These are phyloP conservation scores for Globisporangium mamillatum DNA, from an alignment of 352 stramenopile species.

Conservation along the genomic window DNA sequence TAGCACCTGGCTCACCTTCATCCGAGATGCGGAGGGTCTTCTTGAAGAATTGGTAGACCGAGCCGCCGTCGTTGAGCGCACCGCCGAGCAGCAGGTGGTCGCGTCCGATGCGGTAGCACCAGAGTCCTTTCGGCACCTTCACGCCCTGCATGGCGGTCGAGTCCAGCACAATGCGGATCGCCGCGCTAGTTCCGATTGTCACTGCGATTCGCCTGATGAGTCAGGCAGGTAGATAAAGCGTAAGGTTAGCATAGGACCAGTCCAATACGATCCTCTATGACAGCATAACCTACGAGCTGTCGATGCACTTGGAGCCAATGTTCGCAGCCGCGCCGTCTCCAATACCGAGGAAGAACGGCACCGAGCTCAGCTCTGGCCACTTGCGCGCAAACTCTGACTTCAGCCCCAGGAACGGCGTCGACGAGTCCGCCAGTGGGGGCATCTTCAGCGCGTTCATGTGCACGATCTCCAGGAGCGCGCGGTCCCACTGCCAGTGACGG, in stretches of 20 bases:
- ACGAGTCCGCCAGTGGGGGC: conserved; percentile 67
- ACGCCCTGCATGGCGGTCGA: conserved; percentile 38
- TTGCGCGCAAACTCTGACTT: conserved; percentile 48
- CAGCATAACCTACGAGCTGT: conserved; percentile 35
- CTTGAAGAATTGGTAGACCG: conserved; percentile 90
- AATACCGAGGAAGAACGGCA: conserved; percentile 88
- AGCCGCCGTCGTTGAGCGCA: conserved; percentile 96
- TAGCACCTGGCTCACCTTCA: conserved; percentile 21
- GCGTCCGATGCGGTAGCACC: conserved; percentile 91
- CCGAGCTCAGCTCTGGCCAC: conserved; percentile 68
- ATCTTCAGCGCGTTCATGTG: conserved; percentile 70
- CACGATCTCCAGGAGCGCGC: conserved; percentile 71
- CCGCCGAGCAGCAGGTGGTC: conserved; percentile 90
- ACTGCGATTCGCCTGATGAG: conserved; percentile 82
- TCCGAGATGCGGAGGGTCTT: conserved; percentile 62
- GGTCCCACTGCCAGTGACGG: conserved; percentile 79
- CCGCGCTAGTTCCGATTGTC: conserved; percentile 93
- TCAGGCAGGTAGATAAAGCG: not conserved
- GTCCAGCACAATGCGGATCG: conserved; percentile 87
- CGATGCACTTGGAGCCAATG: conserved; percentile 91
- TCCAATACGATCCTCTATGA: not conserved
- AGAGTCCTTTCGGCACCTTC: conserved; percentile 89
- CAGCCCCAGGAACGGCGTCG: conserved; percentile 53
- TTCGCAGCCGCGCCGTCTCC: conserved; percentile 94
- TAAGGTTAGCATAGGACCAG: not conserved